Percentiles rank a stretch among this genome's conserved stretches.
Conservation (phyloP, 345 rosid species). For the Iberis pinnata region DNA sequence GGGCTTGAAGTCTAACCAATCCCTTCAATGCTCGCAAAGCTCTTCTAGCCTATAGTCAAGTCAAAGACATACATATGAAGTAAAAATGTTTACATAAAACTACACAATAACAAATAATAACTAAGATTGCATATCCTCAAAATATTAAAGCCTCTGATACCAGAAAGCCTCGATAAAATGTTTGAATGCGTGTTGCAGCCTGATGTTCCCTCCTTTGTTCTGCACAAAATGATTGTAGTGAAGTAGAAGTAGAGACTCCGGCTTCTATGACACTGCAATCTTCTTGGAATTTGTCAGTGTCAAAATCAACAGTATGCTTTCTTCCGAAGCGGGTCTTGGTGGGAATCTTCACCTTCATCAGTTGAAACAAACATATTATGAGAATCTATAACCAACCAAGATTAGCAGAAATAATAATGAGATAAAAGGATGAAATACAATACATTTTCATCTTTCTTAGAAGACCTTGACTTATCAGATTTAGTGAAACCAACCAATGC, state of each 20-base stretch:
- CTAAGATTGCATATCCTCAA: background rate
- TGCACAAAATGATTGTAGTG: slow-evolving; percentile 44
- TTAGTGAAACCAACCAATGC: slow-evolving; percentile 79
- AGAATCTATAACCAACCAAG: background rate
- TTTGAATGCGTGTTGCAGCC: slow-evolving; percentile 85
- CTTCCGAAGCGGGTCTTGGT: slow-evolving; percentile 56
- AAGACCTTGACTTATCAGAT: slow-evolving; percentile 64
- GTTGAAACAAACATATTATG: slow-evolving; percentile 6
- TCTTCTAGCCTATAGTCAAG: slow-evolving; percentile 73
- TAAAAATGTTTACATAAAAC: background rate
- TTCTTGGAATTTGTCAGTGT: slow-evolving; percentile 42
- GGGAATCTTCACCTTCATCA: slow-evolving; percentile 39
- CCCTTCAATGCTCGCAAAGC: slow-evolving; percentile 96
- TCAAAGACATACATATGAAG: slow-evolving; percentile 10
- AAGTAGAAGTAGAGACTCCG: slow-evolving; percentile 46
- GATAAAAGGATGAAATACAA: background rate
- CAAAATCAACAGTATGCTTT: slow-evolving; percentile 57
- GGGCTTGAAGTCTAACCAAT: slow-evolving; percentile 95
- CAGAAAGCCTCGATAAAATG: slow-evolving; percentile 94
- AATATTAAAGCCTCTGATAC: slow-evolving; percentile 30
- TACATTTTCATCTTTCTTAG: slow-evolving; percentile 60
- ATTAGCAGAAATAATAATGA: background rate
- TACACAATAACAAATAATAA: background rate
- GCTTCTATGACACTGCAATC: slow-evolving; percentile 40
- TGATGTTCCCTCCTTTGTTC: slow-evolving; percentile 44